phyloP scores from a whole-genome alignment of 176 grass and related monocot species.

The Tuctoria greenei region DNA sequence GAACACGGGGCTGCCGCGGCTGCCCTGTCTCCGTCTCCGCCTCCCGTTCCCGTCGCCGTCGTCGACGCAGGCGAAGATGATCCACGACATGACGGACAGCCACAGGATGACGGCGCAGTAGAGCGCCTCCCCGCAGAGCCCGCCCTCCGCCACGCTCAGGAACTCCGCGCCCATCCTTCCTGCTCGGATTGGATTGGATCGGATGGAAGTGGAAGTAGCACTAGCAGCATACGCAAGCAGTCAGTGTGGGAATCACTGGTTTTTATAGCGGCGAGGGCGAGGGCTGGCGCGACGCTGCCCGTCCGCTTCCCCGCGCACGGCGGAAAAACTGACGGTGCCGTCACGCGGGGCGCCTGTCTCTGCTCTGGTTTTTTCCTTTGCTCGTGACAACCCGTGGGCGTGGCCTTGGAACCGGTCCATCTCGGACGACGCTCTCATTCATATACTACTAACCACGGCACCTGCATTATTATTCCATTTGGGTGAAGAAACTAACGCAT shows the following conservation, averaged over 20 bases:
- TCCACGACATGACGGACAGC: slow-evolving; percentile 74
- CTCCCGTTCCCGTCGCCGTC: background rate
- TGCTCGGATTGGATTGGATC: background rate
- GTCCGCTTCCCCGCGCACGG: background rate
- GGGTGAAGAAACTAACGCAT: background rate
- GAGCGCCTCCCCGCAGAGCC: slow-evolving; percentile 60
- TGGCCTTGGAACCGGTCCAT: slow-evolving; percentile 23
- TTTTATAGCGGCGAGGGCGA: slow-evolving; percentile 12
- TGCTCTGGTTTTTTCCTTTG: background rate
- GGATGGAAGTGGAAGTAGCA: background rate
- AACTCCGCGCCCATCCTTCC: slow-evolving; percentile 30
- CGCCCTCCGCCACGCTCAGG: slow-evolving; percentile 36
- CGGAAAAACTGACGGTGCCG: slow-evolving; percentile 5
- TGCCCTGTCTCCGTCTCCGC: slow-evolving; percentile 7
- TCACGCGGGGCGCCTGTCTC: background rate
- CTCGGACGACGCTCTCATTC: background rate
- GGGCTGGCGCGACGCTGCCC: background rate
- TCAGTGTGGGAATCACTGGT: background rate
- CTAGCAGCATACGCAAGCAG: too few species aligned
- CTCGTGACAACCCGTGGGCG: background rate
- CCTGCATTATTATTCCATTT: background rate
- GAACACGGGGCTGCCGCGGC: slow-evolving; percentile 46
- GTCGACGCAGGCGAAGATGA: slow-evolving; percentile 74
- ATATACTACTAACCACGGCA: background rate
- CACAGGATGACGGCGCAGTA: slow-evolving; percentile 82